Conservation (phyloP, 306 rosid species). For the Glycine soja region DNA sequence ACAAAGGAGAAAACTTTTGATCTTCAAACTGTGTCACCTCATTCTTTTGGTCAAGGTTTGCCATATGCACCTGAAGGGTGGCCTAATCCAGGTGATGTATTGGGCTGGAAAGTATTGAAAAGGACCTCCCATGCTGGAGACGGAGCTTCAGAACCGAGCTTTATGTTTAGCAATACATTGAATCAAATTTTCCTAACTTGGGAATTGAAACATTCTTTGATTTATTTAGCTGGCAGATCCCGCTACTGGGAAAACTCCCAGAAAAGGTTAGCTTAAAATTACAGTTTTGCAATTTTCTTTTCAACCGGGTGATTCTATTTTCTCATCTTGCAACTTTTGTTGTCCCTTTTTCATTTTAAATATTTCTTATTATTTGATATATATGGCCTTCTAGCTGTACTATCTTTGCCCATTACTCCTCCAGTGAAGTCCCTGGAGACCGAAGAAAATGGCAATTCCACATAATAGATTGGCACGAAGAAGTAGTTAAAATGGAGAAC, state of each 20-base stretch:
- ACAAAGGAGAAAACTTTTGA: slow-evolving; percentile 44
- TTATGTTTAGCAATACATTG: slow-evolving; percentile 56
- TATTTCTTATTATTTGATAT: not conserved
- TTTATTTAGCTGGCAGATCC: slow-evolving; percentile 69
- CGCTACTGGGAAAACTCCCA: slow-evolving; percentile 41
- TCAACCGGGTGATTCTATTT: not conserved
- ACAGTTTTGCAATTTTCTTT: slow-evolving; percentile 1
- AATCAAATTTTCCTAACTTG: slow-evolving; percentile 53
- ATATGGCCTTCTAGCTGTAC: not conserved
- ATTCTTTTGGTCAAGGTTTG: slow-evolving; percentile 67
- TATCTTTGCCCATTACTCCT: not conserved
- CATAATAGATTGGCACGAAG: not conserved
- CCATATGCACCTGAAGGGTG: slow-evolving; percentile 81
- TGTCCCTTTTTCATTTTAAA: not conserved
- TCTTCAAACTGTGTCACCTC: slow-evolving; percentile 54
- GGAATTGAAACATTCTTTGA: slow-evolving; percentile 61
- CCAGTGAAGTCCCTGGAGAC: not conserved
- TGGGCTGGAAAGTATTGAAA: slow-evolving; percentile 75
- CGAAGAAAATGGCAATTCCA: not conserved
- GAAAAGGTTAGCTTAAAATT: slow-evolving; percentile 56
- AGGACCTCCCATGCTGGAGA: slow-evolving; percentile 56
- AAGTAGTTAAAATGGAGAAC: slow-evolving; percentile 23
- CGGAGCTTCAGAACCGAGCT: slow-evolving; percentile 49
- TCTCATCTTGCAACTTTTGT: not conserved
- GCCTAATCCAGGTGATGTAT: slow-evolving; percentile 72